Evolutionary conservation across 345 rosid species (phyloP), one percentile per base, ranked within the genome.

Genomic region (Citrus unshiu): DNA sequence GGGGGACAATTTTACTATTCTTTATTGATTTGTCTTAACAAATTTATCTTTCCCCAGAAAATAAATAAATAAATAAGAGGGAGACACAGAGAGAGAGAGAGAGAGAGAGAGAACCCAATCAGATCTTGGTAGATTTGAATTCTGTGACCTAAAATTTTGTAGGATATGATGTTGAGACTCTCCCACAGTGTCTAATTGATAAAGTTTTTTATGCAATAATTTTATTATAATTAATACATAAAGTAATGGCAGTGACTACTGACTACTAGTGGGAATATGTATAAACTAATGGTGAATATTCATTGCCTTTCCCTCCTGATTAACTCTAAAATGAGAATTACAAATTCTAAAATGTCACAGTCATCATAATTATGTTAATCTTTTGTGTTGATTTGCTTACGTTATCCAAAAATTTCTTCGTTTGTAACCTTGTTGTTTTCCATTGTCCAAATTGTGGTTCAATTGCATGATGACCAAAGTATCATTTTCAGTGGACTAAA

Each of bases 321-420:
- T 12, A 46, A 3, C 51, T 46, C 51, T 46, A 46, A 46, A 1
- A 73, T 70, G 35, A 30, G 35, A 75, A 43, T 60, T 66, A 25
- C 51, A 67, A 21, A 56, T 60, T 43, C 70, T 68, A 68, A 57
- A 58, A 66, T n/a, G 60, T 61, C 75, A 83, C 73, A 72, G 77
- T 66, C 70, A 67, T 66, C 69, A 68, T 83, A 73, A 72, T 84
- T 59, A 35, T 77, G 75, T 70, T 68, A 59, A 69, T 77, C 74
- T 77, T 37, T 27, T 25, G 29, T 25, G 29, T 21, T 22, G 83
- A 77, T 80, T 16, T 30, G 81, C 82, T 84, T 66, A 59, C 72
- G 68, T 75, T 78, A 29, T 75, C 75, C 22, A 74, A 66, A 66
- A 72, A 71, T 75, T 73, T 60, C 75, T 76, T 59, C 7, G 24